Conservation (phyloP, 1,284 basidiomycete species). For the Marasmius fiardii region DNA sequence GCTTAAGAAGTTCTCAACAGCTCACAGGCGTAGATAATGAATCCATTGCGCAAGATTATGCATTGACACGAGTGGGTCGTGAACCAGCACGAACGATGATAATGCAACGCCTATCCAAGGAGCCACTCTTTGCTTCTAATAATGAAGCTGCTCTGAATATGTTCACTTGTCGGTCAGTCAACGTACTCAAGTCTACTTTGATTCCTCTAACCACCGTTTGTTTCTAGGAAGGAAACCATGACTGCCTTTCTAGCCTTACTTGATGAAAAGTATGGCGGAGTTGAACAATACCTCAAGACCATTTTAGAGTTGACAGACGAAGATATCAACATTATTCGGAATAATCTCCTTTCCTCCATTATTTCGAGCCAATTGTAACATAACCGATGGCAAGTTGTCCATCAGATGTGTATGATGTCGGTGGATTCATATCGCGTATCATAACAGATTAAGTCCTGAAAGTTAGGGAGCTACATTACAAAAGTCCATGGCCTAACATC, state of each 20-base stretch:
- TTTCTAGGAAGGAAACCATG: slow-evolving; percentile 66
- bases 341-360: slow-evolving; percentile 48
- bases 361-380: slow-evolving; percentile 18
- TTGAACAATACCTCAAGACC: slow-evolving; percentile 55
- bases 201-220: slow-evolving; percentile 8
- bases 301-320: slow-evolving; percentile 52
- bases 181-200: not conserved
- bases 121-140: slow-evolving; percentile 68
- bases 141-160: slow-evolving; percentile 72
- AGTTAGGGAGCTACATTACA: not conserved
- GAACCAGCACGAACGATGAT: slow-evolving; percentile 71
- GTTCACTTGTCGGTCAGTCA: slow-evolving; percentile 66
- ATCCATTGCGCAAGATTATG: slow-evolving; percentile 67
- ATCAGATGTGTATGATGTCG: not conserved
- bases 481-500: not conserved
- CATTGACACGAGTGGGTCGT: slow-evolving; percentile 69
- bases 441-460: not conserved
- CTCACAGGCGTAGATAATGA: slow-evolving; percentile 66
- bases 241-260: slow-evolving; percentile 58
- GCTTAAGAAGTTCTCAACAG: slow-evolving; percentile 31
- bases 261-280: slow-evolving; percentile 63
- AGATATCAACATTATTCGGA: slow-evolving; percentile 57
- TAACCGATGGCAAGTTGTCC: not conserved
- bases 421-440: not conserved
- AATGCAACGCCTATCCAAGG: slow-evolving; percentile 59